A percentile compares a stretch with the other conserved stretches of the same genome.
phyloP scores from a whole-genome alignment of 2,329 filamentous ascomycete genomes.

The Paecilomyces sp. region DNA sequence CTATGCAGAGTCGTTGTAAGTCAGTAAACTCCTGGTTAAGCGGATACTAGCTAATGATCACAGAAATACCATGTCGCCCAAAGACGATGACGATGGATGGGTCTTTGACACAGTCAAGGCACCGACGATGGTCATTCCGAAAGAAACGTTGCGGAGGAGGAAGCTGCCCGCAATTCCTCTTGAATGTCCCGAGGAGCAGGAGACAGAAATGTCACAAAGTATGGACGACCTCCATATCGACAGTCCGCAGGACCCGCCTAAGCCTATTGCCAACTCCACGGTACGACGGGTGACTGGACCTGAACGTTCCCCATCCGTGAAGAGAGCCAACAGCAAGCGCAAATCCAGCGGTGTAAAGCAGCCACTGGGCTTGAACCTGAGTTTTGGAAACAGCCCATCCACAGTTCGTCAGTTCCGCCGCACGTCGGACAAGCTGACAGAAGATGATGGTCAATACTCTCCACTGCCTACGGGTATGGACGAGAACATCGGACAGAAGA shows the following conservation, averaged over 20 bases:
- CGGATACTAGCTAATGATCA: constrained; percentile 9
- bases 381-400: constrained; percentile 86
- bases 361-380: constrained; percentile 81
- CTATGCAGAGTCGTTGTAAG: constrained; percentile 83
- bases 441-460: constrained; percentile 14
- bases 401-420: constrained; percentile 88
- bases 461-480: constrained; percentile 24
- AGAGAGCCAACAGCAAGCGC: constrained; percentile 33
- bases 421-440: constrained; percentile 61
- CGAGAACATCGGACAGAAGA: constrained; percentile 34
- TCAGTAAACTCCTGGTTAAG: neutral
- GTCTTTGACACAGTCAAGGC: constrained; percentile 89
- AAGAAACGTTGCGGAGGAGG: constrained; percentile 40
- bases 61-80: constrained; percentile 56
- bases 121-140: constrained; percentile 53
- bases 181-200: constrained; percentile 27
- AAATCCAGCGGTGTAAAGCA: constrained; percentile 55
- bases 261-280: constrained; percentile 55
- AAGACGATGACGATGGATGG: constrained; percentile 76
- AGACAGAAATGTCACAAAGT: constrained; percentile 23
- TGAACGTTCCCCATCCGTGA: constrained; percentile 34
- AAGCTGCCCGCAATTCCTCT: constrained; percentile 35
- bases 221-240: constrained; percentile 32
- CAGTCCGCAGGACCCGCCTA: constrained; percentile 37
- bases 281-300: constrained; percentile 42